A percentile compares a stretch with the other conserved stretches of the same genome.
Conservation (phyloP, 306 rosid species). For the Trichosanthes truncata region DNA sequence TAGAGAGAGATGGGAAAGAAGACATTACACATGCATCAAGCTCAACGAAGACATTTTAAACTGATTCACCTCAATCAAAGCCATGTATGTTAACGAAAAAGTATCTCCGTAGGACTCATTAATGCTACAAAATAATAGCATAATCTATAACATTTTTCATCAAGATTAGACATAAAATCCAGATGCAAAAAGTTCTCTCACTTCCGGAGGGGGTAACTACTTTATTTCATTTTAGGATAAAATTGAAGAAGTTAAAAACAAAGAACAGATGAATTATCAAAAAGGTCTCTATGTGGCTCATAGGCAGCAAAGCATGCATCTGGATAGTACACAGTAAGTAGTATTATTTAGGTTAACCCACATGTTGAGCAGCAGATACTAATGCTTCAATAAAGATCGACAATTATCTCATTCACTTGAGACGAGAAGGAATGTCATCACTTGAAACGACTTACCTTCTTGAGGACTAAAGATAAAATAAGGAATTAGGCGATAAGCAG, state of each 20-base stretch:
- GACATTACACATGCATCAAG: background rate
- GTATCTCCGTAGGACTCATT: background rate
- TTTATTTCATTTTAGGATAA: background rate
- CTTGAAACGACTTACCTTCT: slow-evolving; percentile 55
- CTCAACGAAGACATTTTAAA: background rate
- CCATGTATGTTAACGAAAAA: background rate
- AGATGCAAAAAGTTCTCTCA: background rate
- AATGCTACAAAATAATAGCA: background rate
- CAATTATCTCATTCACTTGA: background rate
- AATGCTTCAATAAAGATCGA: background rate
- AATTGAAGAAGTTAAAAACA: background rate
- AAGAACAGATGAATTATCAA: background rate
- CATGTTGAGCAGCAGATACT: background rate
- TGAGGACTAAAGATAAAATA: slow-evolving; percentile 86
- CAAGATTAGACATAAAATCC: background rate
- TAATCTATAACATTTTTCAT: background rate
- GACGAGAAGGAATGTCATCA: background rate
- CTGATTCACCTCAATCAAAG: background rate
- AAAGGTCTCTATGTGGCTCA: background rate
- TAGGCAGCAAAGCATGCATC: slow-evolving; percentile 3
- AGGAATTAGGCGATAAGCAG: slow-evolving; percentile 75
- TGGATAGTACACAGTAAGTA: background rate
- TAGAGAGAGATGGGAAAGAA: background rate
- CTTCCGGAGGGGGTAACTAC: background rate
- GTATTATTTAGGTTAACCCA: background rate